Evolutionary conservation across 176 grass and related monocot genomes (phyloP).

Genomic region (Sorghum bicolor): DNA sequence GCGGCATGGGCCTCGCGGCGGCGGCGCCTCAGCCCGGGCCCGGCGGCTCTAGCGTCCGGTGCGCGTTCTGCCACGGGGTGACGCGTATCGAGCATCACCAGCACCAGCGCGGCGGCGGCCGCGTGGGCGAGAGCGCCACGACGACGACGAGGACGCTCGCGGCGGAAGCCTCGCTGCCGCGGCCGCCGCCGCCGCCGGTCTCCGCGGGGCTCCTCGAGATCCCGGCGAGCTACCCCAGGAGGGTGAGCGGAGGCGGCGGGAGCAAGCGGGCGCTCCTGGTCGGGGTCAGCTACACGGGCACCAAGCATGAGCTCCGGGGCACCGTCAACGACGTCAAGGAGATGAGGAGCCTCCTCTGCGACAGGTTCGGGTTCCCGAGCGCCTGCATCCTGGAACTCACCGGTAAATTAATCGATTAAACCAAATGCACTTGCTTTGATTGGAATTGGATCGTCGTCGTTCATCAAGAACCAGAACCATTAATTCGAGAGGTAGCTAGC

Average conservation of each 20-base stretch:
- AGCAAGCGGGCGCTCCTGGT: conserved; percentile 85
- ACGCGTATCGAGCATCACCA: conserved; percentile 31
- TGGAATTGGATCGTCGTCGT: no score
- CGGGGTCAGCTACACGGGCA: conserved; percentile 62
- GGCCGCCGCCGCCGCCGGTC: not conserved
- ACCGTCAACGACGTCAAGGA: conserved; percentile 76
- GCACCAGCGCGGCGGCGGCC: conserved; percentile 19
- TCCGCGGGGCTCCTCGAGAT: not conserved
- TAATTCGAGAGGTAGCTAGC: no score
- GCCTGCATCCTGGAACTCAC: conserved; percentile 73
- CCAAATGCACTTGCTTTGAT: no score
- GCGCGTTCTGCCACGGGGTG: conserved; percentile 43
- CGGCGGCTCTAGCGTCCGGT: conserved; percentile 29
- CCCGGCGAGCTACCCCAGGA: conserved; percentile 43
- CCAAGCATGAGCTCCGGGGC: conserved; percentile 59
- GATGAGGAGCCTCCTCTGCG: conserved; percentile 56
- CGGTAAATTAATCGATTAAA: not conserved
- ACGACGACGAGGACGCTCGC: not conserved
- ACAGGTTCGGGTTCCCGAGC: conserved; percentile 55
- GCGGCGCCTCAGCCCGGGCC: not conserved
- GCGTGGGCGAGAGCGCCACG: not conserved
- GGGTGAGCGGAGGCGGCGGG: conserved; percentile 26
- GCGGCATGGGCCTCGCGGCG: conserved; percentile 30
- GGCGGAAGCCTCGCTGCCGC: not conserved
- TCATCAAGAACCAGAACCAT: no score